Conservation (phyloP, 2,329 filamentous ascomycete species). For the Penicillium sp. region DNA sequence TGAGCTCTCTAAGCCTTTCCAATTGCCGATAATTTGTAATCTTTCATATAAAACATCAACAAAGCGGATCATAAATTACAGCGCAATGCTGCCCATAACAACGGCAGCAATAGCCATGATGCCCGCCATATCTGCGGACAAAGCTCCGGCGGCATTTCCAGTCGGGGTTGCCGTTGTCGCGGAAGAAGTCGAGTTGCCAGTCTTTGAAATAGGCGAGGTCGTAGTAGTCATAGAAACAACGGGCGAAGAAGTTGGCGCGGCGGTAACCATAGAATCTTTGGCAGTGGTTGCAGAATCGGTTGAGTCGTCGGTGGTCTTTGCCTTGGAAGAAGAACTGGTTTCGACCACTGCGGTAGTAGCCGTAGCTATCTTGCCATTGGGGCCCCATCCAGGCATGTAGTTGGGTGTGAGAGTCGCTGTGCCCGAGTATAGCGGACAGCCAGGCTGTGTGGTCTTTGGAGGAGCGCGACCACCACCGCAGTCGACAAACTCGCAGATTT, state of each 20-base stretch:
- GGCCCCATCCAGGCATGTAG: conserved; percentile 28
- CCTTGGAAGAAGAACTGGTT: conserved; percentile 2
- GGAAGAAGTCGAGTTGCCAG: conserved; percentile 9
- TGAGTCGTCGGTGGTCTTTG: not conserved
- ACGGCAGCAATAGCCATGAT: conserved; percentile 17
- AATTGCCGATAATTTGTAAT: not conserved
- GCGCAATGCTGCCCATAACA: conserved; percentile 14
- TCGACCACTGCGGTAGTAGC: conserved; percentile 14
- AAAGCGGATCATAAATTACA: conserved; percentile 11
- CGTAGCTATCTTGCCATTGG: conserved; percentile 24
- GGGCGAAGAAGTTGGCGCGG: conserved; percentile 6
- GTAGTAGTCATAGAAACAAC: conserved; percentile 9
- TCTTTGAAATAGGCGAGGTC: conserved; percentile 6
- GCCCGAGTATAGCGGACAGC: conserved; percentile 50
- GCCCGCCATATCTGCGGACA: conserved; percentile 14
- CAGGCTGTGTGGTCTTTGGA: conserved; percentile 66
- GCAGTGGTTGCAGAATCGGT: not conserved
- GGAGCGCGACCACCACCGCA: conserved; percentile 70
- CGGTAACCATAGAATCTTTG: conserved; percentile 1
- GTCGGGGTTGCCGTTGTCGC: conserved; percentile 9
- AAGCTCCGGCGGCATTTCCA: conserved; percentile 14
- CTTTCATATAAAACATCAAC: not conserved
- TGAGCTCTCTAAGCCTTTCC: not conserved
- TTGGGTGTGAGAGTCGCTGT: conserved; percentile 28
- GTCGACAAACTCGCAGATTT: conserved; percentile 68